Conservation (phyloP, 2,329 filamentous ascomycete genomes). For the Xylogone sp. region DNA sequence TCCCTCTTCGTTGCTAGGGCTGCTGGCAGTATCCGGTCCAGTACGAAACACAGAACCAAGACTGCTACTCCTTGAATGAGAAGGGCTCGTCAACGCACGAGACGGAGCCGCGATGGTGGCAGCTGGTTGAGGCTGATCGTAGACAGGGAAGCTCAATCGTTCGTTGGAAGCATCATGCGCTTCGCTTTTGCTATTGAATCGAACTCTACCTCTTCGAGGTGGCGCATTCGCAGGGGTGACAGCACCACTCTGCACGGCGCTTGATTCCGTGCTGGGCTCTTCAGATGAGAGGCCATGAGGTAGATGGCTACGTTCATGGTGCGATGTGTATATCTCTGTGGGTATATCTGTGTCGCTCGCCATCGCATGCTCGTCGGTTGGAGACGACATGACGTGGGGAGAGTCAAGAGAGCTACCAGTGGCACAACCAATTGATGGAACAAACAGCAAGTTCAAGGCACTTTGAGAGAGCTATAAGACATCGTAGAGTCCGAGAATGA, state of each 20-base stretch:
- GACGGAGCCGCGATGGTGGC: constrained; percentile 12
- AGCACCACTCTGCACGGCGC: constrained; percentile 19
- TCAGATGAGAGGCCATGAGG: constrained; percentile 9
- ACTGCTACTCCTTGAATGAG: constrained; percentile 24
- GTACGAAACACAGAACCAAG: constrained; percentile 10
- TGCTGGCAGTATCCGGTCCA: constrained; percentile 13
- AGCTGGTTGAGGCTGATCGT: constrained; percentile 15
- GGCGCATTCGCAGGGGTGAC: constrained; percentile 14
- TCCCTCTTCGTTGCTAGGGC: constrained; percentile 12
- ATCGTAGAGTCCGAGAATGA: too few relatives aligned
- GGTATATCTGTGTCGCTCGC: too few relatives aligned
- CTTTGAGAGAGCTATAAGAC: too few relatives aligned
- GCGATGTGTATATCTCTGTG: background rate
- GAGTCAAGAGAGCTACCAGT: too few relatives aligned
- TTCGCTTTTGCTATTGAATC: constrained; percentile 28
- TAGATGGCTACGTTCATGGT: background rate
- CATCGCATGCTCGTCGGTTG: too few relatives aligned
- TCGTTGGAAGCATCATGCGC: constrained; percentile 25
- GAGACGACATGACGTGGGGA: too few relatives aligned
- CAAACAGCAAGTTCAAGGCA: too few relatives aligned
- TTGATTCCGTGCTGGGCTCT: constrained; percentile 15
- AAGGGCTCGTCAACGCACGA: constrained; percentile 13
- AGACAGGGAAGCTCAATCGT: constrained; percentile 18
- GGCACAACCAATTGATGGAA: too few relatives aligned
- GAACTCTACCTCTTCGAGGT: constrained; percentile 21